These are phyloP conservation scores for Phanerodontia chrysosporium DNA, from an alignment of 768 basidiomycete species.

Conservation along the genomic window DNA sequence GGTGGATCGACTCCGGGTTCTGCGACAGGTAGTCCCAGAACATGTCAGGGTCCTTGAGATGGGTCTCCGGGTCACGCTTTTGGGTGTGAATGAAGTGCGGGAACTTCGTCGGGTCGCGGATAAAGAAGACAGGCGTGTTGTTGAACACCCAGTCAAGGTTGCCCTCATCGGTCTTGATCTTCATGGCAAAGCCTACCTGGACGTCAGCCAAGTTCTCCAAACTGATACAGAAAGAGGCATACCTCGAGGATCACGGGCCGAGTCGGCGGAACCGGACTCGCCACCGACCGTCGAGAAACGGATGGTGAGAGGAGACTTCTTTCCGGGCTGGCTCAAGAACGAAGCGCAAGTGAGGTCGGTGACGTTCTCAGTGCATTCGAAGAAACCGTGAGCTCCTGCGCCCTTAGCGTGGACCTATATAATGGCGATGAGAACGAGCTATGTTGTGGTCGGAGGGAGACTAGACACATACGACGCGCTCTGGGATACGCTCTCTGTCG, in stretches of 20 bases:
- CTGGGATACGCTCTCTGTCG: slow-evolving; percentile 90
- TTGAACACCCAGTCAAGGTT: slow-evolving; percentile 93
- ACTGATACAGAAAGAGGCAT: background rate
- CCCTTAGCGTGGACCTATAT: slow-evolving; percentile 84
- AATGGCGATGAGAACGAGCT: background rate
- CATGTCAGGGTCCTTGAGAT: slow-evolving; percentile 82
- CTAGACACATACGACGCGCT: slow-evolving; percentile 15
- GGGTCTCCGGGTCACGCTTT: slow-evolving; percentile 88
- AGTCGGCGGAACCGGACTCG: slow-evolving; percentile 83
- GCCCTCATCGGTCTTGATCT: slow-evolving; percentile 87
- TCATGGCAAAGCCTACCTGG: slow-evolving; percentile 72
- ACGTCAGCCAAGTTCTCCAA: background rate
- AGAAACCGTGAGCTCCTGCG: slow-evolving; percentile 89
- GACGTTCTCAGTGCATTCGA: slow-evolving; percentile 84
- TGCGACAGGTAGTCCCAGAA: slow-evolving; percentile 90
- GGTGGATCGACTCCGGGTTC: slow-evolving; percentile 87
- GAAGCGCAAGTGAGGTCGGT: slow-evolving; percentile 74
- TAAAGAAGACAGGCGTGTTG: slow-evolving; percentile 90
- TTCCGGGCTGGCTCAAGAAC: slow-evolving; percentile 61
- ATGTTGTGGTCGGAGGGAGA: background rate
- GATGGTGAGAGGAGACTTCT: slow-evolving; percentile 68
- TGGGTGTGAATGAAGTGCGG: slow-evolving; percentile 94
- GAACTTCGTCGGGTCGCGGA: slow-evolving; percentile 85
- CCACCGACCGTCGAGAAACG: slow-evolving; percentile 96
- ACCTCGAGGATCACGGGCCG: slow-evolving; percentile 82